Conservation (phyloP, 371 early-diverging fungal genomes). For the Mucor circinelloides region DNA sequence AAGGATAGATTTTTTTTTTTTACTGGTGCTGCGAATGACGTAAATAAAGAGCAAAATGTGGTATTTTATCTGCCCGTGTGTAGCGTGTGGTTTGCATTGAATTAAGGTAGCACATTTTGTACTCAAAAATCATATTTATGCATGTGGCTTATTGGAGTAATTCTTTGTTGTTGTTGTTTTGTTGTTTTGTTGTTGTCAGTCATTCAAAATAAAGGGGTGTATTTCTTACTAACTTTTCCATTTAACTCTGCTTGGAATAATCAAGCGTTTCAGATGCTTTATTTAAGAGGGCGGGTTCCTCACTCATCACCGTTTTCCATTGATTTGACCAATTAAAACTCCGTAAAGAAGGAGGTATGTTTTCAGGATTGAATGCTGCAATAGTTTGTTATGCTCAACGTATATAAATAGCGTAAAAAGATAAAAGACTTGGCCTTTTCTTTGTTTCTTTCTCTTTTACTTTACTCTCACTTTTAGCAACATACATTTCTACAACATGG, state of each 20-base stretch:
- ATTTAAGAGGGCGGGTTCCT: background rate
- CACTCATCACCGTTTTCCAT: background rate
- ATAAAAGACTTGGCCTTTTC: background rate
- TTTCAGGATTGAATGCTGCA: no score
- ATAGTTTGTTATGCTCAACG: background rate
- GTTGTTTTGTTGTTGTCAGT: background rate
- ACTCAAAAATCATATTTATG: background rate
- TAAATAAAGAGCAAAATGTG: background rate
- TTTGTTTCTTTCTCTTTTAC: conserved; percentile 6
- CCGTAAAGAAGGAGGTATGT: background rate
- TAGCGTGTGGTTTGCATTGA: background rate
- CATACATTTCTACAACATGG: conserved; percentile 16
- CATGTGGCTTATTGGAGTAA: background rate
- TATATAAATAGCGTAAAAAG: background rate
- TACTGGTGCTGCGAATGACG: conserved; percentile 1
- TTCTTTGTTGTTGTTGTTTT: background rate
- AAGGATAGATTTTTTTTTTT: background rate
- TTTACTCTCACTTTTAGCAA: background rate
- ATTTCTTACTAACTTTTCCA: background rate
- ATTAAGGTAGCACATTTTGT: background rate
- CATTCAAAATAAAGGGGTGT: background rate
- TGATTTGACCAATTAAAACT: background rate
- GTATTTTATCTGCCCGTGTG: background rate
- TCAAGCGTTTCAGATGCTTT: background rate
- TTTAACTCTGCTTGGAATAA: background rate